phyloP scores from a whole-genome alignment of 2,329 filamentous ascomycete species.

The Exophiala calicioides region DNA sequence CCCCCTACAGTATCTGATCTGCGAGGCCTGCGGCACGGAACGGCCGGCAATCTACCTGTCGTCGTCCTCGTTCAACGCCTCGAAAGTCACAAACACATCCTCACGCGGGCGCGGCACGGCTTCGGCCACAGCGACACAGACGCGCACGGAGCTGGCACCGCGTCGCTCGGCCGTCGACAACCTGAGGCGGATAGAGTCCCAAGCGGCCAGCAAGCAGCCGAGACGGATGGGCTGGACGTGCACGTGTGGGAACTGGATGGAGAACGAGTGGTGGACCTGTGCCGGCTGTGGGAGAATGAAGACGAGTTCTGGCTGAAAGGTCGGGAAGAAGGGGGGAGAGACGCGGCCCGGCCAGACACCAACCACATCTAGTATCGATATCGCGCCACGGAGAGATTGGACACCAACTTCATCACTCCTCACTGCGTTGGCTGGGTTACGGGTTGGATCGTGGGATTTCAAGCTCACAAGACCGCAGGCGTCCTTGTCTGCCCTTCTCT shows the following conservation, averaged over 20 bases:
- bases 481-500: no score
- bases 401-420: no score
- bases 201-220: slow-evolving; percentile 49
- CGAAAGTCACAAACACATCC: no score
- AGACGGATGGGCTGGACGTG: slow-evolving; percentile 62
- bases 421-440: no score
- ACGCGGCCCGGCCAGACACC: no score
- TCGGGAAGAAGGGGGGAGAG: not conserved
- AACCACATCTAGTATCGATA: no score
- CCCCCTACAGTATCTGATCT: slow-evolving; percentile 59
- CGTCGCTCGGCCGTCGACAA: slow-evolving; percentile 40
- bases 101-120: no score
- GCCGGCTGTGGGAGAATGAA: slow-evolving; percentile 63
- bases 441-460: no score
- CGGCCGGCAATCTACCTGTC: slow-evolving; percentile 46
- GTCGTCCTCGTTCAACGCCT: slow-evolving; percentile 9
- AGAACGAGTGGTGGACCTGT: slow-evolving; percentile 66
- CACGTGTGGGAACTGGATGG: slow-evolving; percentile 63
- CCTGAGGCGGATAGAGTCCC: slow-evolving; percentile 42
- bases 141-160: slow-evolving; percentile 22
- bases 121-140: no score
- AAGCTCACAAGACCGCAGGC: no score
- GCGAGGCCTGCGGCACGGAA: slow-evolving; percentile 62
- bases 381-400: no score
- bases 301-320: slow-evolving; percentile 38